Base-by-base conservation (phyloP, 2,329 filamentous ascomycete species). In the Xylariaceae sp. region DNA sequence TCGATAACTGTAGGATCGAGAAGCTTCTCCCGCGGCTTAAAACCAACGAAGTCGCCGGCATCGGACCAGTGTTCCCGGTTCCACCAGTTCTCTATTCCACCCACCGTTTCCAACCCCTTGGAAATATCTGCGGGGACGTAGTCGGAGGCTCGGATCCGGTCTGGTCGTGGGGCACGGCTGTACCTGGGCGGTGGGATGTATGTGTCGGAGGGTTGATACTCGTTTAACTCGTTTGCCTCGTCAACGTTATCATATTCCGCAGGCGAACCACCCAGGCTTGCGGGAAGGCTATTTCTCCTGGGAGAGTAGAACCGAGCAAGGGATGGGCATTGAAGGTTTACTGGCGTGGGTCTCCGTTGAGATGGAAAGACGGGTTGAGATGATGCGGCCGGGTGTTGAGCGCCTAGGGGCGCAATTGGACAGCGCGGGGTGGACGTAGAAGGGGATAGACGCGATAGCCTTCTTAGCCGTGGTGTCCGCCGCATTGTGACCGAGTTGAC, bases 31-130 rank as follows among this genome's bases (percentile, higher is more conserved):
- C 63, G 54, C 37, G 71, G 71, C 50, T 65, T 64, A 61, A 84
- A 85, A 2, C 76, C 74, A 16, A 65, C 65, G 59, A 81, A 79
- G 47, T 74, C 65, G 63, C 75, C 78, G 56, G 76, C 75, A 40
- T 71, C 54, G 45, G 74, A 74, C 81, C 83, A 85, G 65, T 84
- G 75, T n/a, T 74, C 74, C n/a, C 74, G 68, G 7, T 83, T 76
- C 82, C 82, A 86, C 82, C 82, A 86, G 21, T 70, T 71, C 32
- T 71, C 71, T 40, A 83, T 57, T 1, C 77, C 73, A 41, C 76
- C 77, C 12, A 84, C 75, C 48, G 77, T 72, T 57, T 80, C 76
- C 2, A 86, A 73, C 0, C 73, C 79, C 0, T 76, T 73, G 7
- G 74, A 73, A 3, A 70, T 71, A 14, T 71, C 70, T 16, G 83